A percentile compares a stretch with the other conserved stretches of the same genome.
Conservation (phyloP, 805 yeast genomes). For the Kodamaea leandrae region DNA sequence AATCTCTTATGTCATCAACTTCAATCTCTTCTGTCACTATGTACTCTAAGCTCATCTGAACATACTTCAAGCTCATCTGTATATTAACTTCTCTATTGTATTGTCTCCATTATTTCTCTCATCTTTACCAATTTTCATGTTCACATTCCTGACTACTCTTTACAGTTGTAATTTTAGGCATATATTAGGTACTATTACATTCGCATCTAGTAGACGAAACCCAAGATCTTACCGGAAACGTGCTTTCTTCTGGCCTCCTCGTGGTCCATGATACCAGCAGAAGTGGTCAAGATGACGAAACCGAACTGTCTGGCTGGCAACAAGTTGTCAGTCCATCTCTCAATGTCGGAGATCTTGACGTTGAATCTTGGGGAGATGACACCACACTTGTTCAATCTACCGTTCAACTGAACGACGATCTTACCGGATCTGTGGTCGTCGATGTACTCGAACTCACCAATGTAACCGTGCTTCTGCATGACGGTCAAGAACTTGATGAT, state of each 20-base stretch:
- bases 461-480: constrained; percentile 37
- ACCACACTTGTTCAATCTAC: constrained; percentile 90
- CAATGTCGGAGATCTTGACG: constrained; percentile 92
- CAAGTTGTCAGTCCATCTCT: constrained; percentile 98
- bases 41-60: no score
- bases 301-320: constrained; percentile 99
- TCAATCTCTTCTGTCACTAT: no score
- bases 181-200: constrained; percentile 1
- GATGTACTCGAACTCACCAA: constrained; percentile 36
- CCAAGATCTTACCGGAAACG: constrained; percentile 98
- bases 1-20: no score
- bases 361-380: constrained; percentile 98
- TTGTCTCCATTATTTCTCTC: no score
- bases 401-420: constrained; percentile 34
- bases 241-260: constrained; percentile 99
- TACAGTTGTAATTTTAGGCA: background rate
- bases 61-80: no score
- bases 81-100: no score
- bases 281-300: constrained; percentile 95
- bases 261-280: constrained; percentile 99
- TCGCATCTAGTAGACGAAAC: constrained; percentile 80
- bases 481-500: constrained; percentile 32
- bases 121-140: background rate
- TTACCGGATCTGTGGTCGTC: constrained; percentile 39
- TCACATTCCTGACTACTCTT: background rate